phyloP scores from a whole-genome alignment of 805 yeast species.

The Yarrowia hollandica region DNA sequence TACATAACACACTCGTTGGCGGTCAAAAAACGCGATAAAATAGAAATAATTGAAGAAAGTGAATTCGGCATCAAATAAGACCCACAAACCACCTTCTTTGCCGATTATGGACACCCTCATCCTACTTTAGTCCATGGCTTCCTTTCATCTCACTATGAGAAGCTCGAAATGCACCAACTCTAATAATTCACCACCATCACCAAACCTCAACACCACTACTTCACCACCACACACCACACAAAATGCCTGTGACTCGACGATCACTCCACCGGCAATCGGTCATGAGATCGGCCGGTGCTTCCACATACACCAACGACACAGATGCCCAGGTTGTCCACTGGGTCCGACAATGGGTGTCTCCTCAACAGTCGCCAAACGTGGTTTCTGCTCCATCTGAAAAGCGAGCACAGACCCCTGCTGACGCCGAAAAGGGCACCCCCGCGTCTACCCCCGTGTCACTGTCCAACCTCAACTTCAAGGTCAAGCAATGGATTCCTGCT shows the following conservation, averaged over 20 bases:
- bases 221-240: constrained; percentile 2
- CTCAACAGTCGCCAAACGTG: constrained; percentile 21
- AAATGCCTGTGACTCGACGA: constrained; percentile 29
- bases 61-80: no score
- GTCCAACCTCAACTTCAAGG: constrained; percentile 35
- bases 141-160: no score
- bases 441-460: constrained; percentile 30
- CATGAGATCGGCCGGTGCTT: constrained; percentile 18
- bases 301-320: constrained; percentile 8
- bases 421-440: constrained; percentile 30
- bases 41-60: no score
- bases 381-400: constrained; percentile 20
- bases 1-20: no score
- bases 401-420: constrained; percentile 27
- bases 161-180: constrained; percentile 9
- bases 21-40: no score
- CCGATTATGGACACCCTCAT: background rate
- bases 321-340: constrained; percentile 23
- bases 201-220: background rate
- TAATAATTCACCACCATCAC: constrained; percentile 15
- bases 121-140: background rate
- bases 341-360: constrained; percentile 29
- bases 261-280: constrained; percentile 26
- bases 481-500: constrained; percentile 42
- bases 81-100: no score